Evolutionary conservation across 371 early-diverging fungal genomes (phyloP), one percentile per base, ranked within the genome.

Genomic region (Lichtheimia ramosa): DNA sequence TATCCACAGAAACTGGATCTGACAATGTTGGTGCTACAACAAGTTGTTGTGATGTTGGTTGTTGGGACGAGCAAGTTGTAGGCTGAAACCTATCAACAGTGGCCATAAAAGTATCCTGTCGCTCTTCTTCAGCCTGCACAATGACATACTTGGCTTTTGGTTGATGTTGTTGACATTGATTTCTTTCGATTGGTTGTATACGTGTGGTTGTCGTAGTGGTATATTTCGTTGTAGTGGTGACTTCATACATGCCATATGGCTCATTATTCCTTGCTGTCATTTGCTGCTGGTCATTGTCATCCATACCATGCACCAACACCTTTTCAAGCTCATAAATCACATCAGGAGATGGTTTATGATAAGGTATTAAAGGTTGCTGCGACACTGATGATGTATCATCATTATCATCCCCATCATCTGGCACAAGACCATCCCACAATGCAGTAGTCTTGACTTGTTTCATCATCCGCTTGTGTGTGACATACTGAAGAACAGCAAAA

Each of bases 401-500:
- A 23, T 56, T 43, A 67, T 56, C 16, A 49, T 50, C 51, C 68
- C 51, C 66, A 21, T 81, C 77, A 54, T 79, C 77, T 3, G 76
- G 59, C 3, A 83, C 83, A 3, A 82, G 58, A 3, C 85, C 85
- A 48, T 85, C 73, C 77, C 83, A 85, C 2, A 85, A 39, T 0
- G 76, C 63, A 18, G 71, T 78, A n/a, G 74, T 64, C 16, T 75
- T 65, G 61, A 85, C 63, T 39, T 76, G 64, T 25, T 80, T 71
- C 66, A 81, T 63, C 12, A 75, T 81, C 40, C 85, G 83, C 8
- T 83, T 74, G 53, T 84, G 84, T 5, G 91, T 94, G 14, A 92
- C 87, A 39, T 86, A 85, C 65, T 95, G 96, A 3, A 95, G 78
- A 42, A 92, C 89, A 7, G 90, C 89, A 78, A 89, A 95, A 2